Base-by-base conservation (phyloP, 2,329 filamentous ascomycete species). In the Ascochyta viciae-villosae region DNA sequence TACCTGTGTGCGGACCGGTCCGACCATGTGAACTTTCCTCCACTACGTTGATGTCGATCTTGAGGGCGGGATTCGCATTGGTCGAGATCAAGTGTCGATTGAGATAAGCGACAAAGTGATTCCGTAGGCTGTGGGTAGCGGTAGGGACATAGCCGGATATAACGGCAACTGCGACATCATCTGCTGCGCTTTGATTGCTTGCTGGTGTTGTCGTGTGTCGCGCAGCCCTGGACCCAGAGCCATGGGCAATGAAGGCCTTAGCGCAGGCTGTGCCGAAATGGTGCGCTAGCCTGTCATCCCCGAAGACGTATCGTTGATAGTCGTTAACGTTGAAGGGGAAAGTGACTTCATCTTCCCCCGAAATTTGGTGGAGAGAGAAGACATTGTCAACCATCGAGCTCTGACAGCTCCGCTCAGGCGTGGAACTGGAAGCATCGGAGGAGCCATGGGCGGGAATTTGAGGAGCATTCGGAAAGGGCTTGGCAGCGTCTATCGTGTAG, bases 281-380 rank as follows among this genome's bases (percentile, higher is more conserved):
- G 49, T 63, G 54, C 58, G 66, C 64, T 64, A 66, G 56, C 52
- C 54, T 60, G 55, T 62, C 63, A 56, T 67, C 63, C 35, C 66
- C 66, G 51, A 68, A 68, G n/a, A 67, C 51, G 45, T 66, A 68
- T 37, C 58, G 61, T 44, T 67, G 64, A 44, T 67, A 68, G 35
- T 67, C 64, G 13, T 58, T 60, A 51, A 63, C 40, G 31, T 62
- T 43, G 39, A 68, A 65, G 16, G 66, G 66, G 40, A 66, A 66
- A 13, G 39, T 57, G 35, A 56, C 52, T 23, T 54, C 49, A 13
- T 60, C 50, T 42, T 47, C 58, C 48, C 45, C 59, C 43, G 50
- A 26, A 39, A 62, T 62, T 44, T 57, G 50, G 57, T 66, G 57
- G 35, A 67, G 60, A 46, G 61, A 54, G 46, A 67, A 62, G 39